These are phyloP conservation scores for Albugo candida DNA, from an alignment of 352 stramenopile genomes.

Conservation along the genomic window DNA sequence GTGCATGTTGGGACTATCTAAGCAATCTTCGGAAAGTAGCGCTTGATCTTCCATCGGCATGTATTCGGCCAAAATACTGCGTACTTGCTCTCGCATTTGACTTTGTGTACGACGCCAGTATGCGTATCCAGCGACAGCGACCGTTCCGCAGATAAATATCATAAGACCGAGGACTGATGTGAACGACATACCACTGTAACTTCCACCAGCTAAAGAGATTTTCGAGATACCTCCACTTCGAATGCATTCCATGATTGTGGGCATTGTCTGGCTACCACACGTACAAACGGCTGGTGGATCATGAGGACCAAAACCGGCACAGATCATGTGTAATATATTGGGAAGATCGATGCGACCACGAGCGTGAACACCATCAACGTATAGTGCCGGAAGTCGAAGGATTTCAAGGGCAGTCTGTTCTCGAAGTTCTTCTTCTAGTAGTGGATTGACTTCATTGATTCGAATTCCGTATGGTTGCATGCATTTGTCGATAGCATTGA, in stretches of 20 bases:
- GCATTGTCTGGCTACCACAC: conserved; percentile 40
- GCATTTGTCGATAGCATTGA: conserved; percentile 77
- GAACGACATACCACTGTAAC: conserved; percentile 46
- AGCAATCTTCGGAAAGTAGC: conserved; percentile 16
- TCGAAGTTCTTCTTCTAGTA: conserved; percentile 81
- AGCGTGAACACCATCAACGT: conserved; percentile 89
- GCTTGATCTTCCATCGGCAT: conserved; percentile 87
- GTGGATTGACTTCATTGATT: conserved; percentile 64
- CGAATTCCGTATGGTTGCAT: conserved; percentile 84
- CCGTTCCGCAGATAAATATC: conserved; percentile 48
- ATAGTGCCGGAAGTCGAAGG: conserved; percentile 84
- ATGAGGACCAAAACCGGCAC: conserved; percentile 62
- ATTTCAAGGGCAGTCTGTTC: conserved; percentile 82
- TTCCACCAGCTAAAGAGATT: conserved; percentile 21
- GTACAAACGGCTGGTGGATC: conserved; percentile 61
- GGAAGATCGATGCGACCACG: conserved; percentile 78
- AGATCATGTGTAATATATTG: conserved; percentile 75
- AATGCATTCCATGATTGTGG: conserved; percentile 40
- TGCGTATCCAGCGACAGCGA: conserved; percentile 57
- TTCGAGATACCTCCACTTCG: conserved; percentile 50
- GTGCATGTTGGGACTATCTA: conserved; percentile 46
- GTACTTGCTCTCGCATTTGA: conserved; percentile 90
- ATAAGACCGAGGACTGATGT: conserved; percentile 74
- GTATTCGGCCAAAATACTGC: conserved; percentile 91
- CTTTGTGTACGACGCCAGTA: conserved; percentile 84